Percentiles rank a stretch among this genome's conserved stretches.
Evolutionary conservation across 768 basidiomycete species (phyloP).

Genomic region (Leucosporidium scottii): DNA sequence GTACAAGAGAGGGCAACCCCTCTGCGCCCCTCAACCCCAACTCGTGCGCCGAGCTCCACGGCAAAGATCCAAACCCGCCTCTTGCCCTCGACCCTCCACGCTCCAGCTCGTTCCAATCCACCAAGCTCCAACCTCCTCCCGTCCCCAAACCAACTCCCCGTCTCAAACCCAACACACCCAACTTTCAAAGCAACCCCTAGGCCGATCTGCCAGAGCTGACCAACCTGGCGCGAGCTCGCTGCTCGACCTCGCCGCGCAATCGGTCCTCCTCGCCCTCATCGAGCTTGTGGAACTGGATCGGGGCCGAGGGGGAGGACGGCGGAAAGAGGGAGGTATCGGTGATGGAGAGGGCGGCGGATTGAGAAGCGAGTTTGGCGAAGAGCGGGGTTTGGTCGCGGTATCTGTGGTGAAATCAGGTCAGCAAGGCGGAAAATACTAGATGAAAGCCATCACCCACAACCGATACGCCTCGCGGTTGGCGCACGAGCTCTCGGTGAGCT

Average conservation of each 20-base stretch:
- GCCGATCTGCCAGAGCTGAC: background rate
- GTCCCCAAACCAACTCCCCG: too few relatives aligned
- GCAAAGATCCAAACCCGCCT: too few relatives aligned
- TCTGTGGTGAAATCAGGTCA: conserved; percentile 6
- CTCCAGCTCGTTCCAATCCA: too few relatives aligned
- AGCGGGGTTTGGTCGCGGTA: conserved; percentile 21
- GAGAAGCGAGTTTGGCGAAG: conserved; percentile 26
- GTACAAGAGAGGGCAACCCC: too few relatives aligned
- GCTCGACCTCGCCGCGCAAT: conserved; percentile 2
- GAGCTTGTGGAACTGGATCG: conserved; percentile 6
- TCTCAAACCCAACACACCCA: too few relatives aligned
- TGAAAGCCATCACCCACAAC: conserved; percentile 5
- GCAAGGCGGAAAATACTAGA: background rate
- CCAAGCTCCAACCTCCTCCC: too few relatives aligned
- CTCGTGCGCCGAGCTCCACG: too few relatives aligned
- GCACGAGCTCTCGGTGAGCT: conserved; percentile 12
- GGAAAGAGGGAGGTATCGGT: conserved; percentile 8
- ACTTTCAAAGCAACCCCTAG: too few relatives aligned
- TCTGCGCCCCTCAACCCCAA: too few relatives aligned
- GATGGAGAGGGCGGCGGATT: conserved; percentile 18
- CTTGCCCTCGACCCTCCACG: too few relatives aligned
- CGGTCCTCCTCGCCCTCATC: conserved; percentile 6
- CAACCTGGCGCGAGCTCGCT: background rate
- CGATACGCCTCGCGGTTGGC: conserved; percentile 24
- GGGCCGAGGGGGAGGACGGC: background rate